These are phyloP conservation scores for Lodderomyces orthopsilosis DNA, from an alignment of 1,139 yeast species.

Conservation along the genomic window DNA sequence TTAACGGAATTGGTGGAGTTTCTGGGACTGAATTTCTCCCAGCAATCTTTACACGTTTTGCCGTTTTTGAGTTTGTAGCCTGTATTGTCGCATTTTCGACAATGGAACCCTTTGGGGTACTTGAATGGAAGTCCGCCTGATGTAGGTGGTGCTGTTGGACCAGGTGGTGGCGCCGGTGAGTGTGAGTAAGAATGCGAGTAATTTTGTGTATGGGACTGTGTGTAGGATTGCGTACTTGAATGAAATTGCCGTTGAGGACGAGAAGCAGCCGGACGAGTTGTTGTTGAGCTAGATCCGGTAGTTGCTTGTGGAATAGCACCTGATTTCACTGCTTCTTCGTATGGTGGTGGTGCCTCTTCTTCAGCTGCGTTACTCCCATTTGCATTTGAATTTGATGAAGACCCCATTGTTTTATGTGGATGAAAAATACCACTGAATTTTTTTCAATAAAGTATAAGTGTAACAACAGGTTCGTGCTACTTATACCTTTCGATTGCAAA, in stretches of 20 bases:
- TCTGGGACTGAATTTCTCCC: slow-evolving; percentile 59
- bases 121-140: slow-evolving; percentile 55
- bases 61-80: slow-evolving; percentile 53
- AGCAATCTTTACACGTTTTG: slow-evolving; percentile 67
- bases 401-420: too few species aligned
- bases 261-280: background rate
- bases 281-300: slow-evolving; percentile 4
- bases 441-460: too few species aligned
- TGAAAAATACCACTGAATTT: too few species aligned
- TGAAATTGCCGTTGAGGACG: background rate
- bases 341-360: slow-evolving; percentile 16
- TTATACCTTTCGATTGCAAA: background rate
- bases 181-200: background rate
- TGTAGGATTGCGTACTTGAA: background rate
- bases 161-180: slow-evolving; percentile 1
- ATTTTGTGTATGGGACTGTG: background rate
- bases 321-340: slow-evolving; percentile 15
- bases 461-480: too few species aligned
- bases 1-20: slow-evolving; percentile 17
- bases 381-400: background rate
- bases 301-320: slow-evolving; percentile 8
- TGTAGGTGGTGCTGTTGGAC: background rate
- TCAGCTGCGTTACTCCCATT: background rate
- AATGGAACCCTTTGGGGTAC: slow-evolving; percentile 35
- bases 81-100: slow-evolving; percentile 41